phyloP scores from a whole-genome alignment of 352 stramenopile genomes.

The Phytopythium ostracodes region DNA sequence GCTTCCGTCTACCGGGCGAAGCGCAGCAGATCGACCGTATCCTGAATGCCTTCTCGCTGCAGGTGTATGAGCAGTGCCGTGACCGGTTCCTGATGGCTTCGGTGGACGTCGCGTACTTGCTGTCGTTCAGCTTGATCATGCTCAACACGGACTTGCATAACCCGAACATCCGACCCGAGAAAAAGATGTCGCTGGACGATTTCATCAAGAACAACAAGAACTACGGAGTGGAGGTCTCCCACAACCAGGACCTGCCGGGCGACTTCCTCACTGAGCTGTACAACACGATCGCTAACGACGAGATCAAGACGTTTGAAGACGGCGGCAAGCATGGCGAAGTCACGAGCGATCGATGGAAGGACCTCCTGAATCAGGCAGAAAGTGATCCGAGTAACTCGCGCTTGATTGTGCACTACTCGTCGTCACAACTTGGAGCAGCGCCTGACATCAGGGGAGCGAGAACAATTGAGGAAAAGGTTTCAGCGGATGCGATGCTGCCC shows the following conservation, averaged over 20 bases:
- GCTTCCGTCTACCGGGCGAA: slow-evolving; percentile 81
- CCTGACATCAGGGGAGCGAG: not conserved
- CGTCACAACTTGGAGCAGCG: slow-evolving; percentile 9
- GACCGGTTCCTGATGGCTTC: slow-evolving; percentile 85
- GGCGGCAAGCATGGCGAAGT: slow-evolving; percentile 73
- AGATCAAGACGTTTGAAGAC: slow-evolving; percentile 84
- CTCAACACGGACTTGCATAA: slow-evolving; percentile 88
- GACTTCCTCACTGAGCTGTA: slow-evolving; percentile 79
- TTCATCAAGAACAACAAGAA: slow-evolving; percentile 91
- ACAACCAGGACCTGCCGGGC: slow-evolving; percentile 56
- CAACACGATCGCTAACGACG: slow-evolving; percentile 60
- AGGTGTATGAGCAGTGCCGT: slow-evolving; percentile 82
- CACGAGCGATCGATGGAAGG: slow-evolving; percentile 75
- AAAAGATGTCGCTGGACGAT: slow-evolving; percentile 84
- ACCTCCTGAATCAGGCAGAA: slow-evolving; percentile 71
- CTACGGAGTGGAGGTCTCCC: slow-evolving; percentile 84
- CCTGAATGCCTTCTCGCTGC: slow-evolving; percentile 79
- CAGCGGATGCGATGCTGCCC: not conserved
- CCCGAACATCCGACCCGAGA: slow-evolving; percentile 75
- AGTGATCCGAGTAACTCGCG: slow-evolving; percentile 51
- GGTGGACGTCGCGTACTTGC: slow-evolving; percentile 85
- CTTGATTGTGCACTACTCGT: slow-evolving; percentile 54
- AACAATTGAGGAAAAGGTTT: not conserved
- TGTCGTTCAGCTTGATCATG: slow-evolving; percentile 90
- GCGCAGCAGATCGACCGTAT: slow-evolving; percentile 89